A percentile compares a stretch with the other conserved stretches of the same genome.
Evolutionary conservation across 23 red algal species (phyloP).

Genomic region (Gracilaria gracilis): DNA sequence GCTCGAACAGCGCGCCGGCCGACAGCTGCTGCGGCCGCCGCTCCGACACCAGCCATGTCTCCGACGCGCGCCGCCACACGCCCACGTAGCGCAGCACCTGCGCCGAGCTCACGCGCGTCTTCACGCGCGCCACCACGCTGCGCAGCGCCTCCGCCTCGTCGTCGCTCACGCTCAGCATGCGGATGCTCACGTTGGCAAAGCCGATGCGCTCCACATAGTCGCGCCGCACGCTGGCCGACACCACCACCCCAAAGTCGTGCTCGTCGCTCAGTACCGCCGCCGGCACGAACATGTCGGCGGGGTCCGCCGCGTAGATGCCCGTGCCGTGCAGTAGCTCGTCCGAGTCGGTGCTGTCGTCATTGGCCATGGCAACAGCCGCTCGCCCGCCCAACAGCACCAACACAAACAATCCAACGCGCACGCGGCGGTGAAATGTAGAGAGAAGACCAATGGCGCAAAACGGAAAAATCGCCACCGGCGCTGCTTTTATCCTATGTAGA

Average conservation of each 20-base stretch:
- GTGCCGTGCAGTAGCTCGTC: background rate
- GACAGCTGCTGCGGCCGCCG: conserved; percentile 20
- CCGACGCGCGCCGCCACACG: conserved; percentile 32
- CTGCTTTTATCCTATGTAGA: too few species aligned
- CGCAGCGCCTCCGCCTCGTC: background rate
- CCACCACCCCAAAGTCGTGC: conserved; percentile 45
- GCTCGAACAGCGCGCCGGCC: conserved; percentile 3
- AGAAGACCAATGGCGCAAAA: too few species aligned
- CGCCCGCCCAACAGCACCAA: background rate
- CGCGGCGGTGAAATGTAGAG: too few species aligned
- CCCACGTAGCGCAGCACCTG: conserved; percentile 33
- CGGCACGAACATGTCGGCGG: conserved; percentile 43
- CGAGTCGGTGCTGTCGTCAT: background rate
- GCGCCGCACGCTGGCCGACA: conserved; percentile 30
- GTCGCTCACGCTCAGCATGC: conserved; percentile 35
- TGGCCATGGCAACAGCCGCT: background rate
- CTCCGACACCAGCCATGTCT: conserved; percentile 67
- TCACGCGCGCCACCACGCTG: background rate
- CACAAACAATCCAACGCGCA: too few species aligned
- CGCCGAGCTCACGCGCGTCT: background rate
- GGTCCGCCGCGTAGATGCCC: conserved; percentile 8
- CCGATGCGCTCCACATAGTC: conserved; percentile 11
- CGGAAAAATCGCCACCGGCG: too few species aligned
- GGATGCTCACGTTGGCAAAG: conserved; percentile 31
- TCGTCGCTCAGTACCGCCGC: conserved; percentile 34